Evolutionary conservation across 169 alveolate species (phyloP).

Genomic region (Condylostoma magnum): DNA sequence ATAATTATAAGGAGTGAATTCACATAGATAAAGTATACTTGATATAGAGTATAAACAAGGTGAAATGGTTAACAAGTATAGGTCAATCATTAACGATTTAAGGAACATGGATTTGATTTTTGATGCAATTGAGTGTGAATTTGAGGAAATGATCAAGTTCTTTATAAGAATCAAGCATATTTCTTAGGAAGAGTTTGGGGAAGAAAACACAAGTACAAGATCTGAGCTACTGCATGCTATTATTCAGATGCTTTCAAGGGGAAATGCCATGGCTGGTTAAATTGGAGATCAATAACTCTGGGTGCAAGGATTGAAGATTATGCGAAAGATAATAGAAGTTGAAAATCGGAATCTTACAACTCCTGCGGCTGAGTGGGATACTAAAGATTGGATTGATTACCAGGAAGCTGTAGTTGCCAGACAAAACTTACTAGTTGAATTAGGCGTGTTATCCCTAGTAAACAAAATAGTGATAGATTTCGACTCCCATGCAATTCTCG

Average conservation of each 20-base stretch:
- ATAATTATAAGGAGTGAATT: too few relatives aligned
- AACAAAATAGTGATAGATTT: background rate
- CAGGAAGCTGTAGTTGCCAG: background rate
- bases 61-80: too few relatives aligned
- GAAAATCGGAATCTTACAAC: conserved; percentile 28
- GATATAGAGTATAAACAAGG: too few relatives aligned
- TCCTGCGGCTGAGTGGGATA: conserved; percentile 50
- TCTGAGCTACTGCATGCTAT: background rate
- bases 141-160: background rate
- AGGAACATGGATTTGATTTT: too few relatives aligned
- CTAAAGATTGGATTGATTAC: conserved; percentile 37
- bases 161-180: background rate
- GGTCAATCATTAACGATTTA: too few relatives aligned
- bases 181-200: background rate
- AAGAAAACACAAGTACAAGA: background rate
- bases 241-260: background rate
- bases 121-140: background rate
- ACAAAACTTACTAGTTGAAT: background rate
- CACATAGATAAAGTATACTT: too few relatives aligned
- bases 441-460: background rate
- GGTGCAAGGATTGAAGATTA: conserved; percentile 34
- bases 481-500: background rate
- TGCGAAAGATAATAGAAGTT: conserved; percentile 39
- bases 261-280: background rate
- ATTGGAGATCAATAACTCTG: background rate